phyloP scores from a whole-genome alignment of 257 asterid species.

The Verbascum thapsus region DNA sequence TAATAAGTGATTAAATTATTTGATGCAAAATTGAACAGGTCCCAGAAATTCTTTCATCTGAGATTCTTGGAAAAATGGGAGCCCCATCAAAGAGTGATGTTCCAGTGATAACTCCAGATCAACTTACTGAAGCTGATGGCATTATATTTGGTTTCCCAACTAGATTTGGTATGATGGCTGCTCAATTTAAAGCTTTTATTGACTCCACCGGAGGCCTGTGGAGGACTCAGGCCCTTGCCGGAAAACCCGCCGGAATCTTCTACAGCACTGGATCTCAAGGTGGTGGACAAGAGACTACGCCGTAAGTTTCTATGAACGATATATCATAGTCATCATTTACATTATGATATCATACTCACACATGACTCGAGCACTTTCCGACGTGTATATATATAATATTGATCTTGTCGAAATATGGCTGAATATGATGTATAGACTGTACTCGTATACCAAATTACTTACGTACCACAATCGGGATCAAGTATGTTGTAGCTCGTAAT shows the following conservation, averaged over 20 bases:
- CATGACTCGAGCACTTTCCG: too few species aligned
- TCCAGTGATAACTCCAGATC: constrained; percentile 42
- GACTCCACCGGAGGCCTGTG: constrained; percentile 60
- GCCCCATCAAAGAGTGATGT: constrained; percentile 49
- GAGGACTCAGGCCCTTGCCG: constrained; percentile 52
- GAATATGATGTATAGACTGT: too few species aligned
- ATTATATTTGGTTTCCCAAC: constrained; percentile 55
- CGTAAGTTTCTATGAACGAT: constrained; percentile 45
- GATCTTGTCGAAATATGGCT: too few species aligned
- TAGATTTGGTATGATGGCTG: constrained; percentile 58
- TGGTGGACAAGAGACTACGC: constrained; percentile 62
- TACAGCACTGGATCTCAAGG: constrained; percentile 59
- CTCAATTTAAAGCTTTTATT: constrained; percentile 52
- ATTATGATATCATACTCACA: too few species aligned
- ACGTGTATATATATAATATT: too few species aligned
- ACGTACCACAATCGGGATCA: too few species aligned
- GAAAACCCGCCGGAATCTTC: constrained; percentile 61
- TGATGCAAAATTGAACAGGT: constrained; percentile 32
- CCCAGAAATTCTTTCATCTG: constrained; percentile 50
- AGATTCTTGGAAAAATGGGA: constrained; percentile 46
- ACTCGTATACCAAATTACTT: too few species aligned
- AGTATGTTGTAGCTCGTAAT: too few species aligned
- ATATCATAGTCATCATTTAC: too few species aligned
- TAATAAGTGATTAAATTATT: too few species aligned
- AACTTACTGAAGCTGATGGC: constrained; percentile 55